Evolutionary conservation across 140 eudicot species (phyloP).

Genomic region (Ambrosia hybrid): DNA sequence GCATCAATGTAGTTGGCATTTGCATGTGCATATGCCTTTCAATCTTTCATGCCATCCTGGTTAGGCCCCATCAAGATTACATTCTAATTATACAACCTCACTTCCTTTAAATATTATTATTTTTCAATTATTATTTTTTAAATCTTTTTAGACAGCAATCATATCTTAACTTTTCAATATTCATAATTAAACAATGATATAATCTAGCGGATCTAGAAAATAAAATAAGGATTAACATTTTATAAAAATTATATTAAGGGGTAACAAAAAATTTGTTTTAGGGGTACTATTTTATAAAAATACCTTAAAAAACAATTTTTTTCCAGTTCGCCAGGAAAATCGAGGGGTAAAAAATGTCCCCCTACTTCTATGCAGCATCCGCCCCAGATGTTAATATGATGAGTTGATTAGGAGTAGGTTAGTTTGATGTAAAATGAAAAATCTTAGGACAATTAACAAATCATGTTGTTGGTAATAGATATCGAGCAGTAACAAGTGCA

Average conservation of each 20-base stretch:
- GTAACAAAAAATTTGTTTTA: too few relatives aligned
- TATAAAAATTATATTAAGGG: too few relatives aligned
- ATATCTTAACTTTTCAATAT: neutral
- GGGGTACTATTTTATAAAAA: too few relatives aligned
- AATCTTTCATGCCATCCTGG: constrained; percentile 41
- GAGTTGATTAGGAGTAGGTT: too few relatives aligned
- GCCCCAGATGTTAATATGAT: too few relatives aligned
- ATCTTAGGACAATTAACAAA: neutral
- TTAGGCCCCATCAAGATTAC: constrained; percentile 39
- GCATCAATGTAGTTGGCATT: constrained; percentile 24
- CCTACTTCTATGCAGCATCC: too few relatives aligned
- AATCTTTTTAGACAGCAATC: neutral
- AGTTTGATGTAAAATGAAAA: too few relatives aligned
- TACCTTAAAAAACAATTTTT: too few relatives aligned
- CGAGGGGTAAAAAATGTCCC: too few relatives aligned
- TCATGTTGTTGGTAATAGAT: constrained; percentile 38
- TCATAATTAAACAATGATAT: neutral
- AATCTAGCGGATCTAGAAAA: too few relatives aligned
- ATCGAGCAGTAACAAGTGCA: constrained; percentile 92
- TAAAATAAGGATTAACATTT: too few relatives aligned
- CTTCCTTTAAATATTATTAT: constrained; percentile 2
- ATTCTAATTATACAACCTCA: neutral
- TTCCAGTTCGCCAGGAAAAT: too few relatives aligned
- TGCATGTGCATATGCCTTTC: constrained; percentile 43
- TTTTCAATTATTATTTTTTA: constrained; percentile 4